These are phyloP conservation scores for Brassica carinata DNA, from an alignment of 345 rosid species.

Conservation along the genomic window DNA sequence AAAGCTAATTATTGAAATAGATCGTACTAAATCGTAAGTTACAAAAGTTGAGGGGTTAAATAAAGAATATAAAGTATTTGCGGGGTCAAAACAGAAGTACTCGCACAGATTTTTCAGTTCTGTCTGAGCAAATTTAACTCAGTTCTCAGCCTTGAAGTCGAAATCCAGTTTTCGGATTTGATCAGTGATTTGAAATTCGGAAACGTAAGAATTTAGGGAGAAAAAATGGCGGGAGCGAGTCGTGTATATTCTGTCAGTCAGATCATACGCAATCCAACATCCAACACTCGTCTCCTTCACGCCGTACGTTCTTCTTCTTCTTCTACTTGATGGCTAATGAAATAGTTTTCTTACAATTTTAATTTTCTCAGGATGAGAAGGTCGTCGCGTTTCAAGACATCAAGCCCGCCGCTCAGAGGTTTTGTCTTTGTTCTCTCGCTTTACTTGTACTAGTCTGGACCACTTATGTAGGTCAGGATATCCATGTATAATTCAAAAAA, in stretches of 20 bases:
- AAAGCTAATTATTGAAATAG: background rate
- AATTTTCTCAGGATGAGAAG: slow-evolving; percentile 64
- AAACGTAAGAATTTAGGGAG: slow-evolving; percentile 9
- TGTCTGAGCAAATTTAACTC: background rate
- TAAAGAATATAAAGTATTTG: background rate
- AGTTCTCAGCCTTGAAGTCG: background rate
- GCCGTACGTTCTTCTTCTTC: slow-evolving; percentile 42
- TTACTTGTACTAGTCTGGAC: too few relatives aligned
- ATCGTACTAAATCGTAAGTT: background rate
- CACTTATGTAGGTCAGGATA: too few relatives aligned
- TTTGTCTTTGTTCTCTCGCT: background rate
- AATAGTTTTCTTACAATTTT: background rate
- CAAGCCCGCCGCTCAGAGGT: slow-evolving; percentile 85
- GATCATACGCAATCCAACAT: slow-evolving; percentile 49
- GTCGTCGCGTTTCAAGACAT: slow-evolving; percentile 86
- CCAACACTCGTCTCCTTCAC: slow-evolving; percentile 62
- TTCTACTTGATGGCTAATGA: background rate
- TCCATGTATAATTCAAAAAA: too few relatives aligned
- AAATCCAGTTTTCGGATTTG: slow-evolving; percentile 17
- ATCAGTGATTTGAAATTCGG: background rate
- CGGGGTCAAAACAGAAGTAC: background rate
- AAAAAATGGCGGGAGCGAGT: slow-evolving; percentile 60
- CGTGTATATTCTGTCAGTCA: slow-evolving; percentile 82
- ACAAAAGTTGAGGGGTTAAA: background rate
- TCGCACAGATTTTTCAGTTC: background rate